Evolutionary conservation across 306 rosid genomes (phyloP).

Genomic region (Prunus armeniaca): DNA sequence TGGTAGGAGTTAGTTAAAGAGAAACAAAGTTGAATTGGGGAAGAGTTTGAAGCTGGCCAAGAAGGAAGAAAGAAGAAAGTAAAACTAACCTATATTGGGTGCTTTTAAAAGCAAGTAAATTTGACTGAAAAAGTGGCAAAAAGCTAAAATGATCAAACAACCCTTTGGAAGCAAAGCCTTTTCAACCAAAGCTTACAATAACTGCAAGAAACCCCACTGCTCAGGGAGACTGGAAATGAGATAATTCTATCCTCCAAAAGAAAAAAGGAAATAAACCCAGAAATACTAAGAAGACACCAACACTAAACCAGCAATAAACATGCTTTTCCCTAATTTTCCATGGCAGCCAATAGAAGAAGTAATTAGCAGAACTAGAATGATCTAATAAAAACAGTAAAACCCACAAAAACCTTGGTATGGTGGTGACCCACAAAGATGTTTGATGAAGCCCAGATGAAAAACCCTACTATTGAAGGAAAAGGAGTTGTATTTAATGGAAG

Average conservation of each 20-base stretch:
- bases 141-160: constrained; percentile 19
- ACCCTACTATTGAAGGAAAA: background rate
- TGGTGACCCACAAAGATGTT: no score
- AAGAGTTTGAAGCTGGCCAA: background rate
- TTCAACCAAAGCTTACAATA: background rate
- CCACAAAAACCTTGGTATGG: no score
- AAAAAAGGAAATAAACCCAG: background rate
- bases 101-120: constrained; percentile 15
- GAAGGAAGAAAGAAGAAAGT: background rate
- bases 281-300: background rate
- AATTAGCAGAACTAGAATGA: no score
- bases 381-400: no score
- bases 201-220: constrained; percentile 6
- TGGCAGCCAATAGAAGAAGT: no score
- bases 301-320: no score
- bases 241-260: background rate
- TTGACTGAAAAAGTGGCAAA: constrained; percentile 52
- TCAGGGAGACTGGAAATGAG: background rate
- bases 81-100: background rate
- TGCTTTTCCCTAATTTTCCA: no score
- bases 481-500: no score
- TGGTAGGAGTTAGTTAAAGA: background rate
- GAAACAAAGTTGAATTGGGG: constrained; percentile 1
- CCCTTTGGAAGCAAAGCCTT: constrained; percentile 33
- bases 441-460: no score